Conservation (phyloP, 2,329 filamentous ascomycete species). For the Hypoxylon sp. region DNA sequence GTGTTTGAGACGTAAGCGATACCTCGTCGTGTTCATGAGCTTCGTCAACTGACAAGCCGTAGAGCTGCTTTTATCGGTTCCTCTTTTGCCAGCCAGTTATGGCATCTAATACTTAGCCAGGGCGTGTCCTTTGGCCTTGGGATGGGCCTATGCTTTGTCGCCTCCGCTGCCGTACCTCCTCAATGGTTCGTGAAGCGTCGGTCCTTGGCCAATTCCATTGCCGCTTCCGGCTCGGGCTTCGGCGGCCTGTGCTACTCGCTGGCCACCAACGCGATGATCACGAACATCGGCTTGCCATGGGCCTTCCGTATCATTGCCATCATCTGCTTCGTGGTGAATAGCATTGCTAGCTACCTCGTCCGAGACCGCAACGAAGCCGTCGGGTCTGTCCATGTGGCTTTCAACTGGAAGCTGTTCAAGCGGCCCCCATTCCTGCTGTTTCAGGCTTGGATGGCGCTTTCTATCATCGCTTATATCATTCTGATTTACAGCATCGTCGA, state of each 20-base stretch:
- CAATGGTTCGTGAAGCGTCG: constrained; percentile 78
- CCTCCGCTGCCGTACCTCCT: constrained; percentile 70
- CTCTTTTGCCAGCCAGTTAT: constrained; percentile 72
- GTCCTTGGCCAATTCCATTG: constrained; percentile 73
- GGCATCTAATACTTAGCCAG: constrained; percentile 79
- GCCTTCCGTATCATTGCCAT: constrained; percentile 54
- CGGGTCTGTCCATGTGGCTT: constrained; percentile 71
- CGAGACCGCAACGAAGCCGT: constrained; percentile 76
- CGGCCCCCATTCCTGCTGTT: constrained; percentile 69
- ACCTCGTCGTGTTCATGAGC: background rate
- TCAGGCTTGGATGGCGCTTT: constrained; percentile 73
- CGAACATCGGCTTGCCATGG: constrained; percentile 69
- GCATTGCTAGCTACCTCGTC: constrained; percentile 67
- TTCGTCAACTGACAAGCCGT: background rate
- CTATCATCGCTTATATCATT: constrained; percentile 76
- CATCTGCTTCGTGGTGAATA: constrained; percentile 58
- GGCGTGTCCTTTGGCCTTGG: constrained; percentile 80
- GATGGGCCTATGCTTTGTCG: constrained; percentile 79
- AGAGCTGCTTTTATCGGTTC: constrained; percentile 71
- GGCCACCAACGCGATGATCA: constrained; percentile 72
- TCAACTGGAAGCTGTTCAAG: constrained; percentile 69
- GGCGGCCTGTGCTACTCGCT: constrained; percentile 77
- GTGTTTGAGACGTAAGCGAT: constrained; percentile 62
- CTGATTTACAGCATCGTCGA: constrained; percentile 80
- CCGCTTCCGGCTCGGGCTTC: constrained; percentile 74